Evolutionary conservation across 192 early-diverging fungal genomes (phyloP), one percentile per base, ranked within the genome.

Genomic region (Nowakowskiella sp.): DNA sequence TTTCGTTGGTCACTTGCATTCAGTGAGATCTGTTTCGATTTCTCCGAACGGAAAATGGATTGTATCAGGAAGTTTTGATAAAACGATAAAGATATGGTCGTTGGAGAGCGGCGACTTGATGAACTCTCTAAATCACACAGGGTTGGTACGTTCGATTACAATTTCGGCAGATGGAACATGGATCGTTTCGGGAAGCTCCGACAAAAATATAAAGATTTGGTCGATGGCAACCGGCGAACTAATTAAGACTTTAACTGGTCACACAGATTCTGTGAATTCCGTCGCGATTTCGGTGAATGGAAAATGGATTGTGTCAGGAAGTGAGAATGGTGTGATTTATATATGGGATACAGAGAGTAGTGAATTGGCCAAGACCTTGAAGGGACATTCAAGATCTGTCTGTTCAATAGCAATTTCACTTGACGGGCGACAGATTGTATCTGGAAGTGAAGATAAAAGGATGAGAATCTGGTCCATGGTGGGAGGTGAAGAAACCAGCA

Each of bases 241-340:
- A 34, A 10, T 22, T 10, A 6, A 29, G 4, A 26, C 24, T 8
- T 19, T 50, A 34, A 9, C n/a, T 34, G 24, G n/a, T 26, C 51
- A 57, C 16, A 13, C 4, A 55, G 10, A 19, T 53, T 52, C 4
- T 8, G 55, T 57, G 47, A 52, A 33, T 31, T 56, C 60, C 21
- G 43, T 56, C 2, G 50, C 58, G 0, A 29, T 87, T 58, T 82
- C 78, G 52, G 71, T 78, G 5, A 85, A 89, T 54, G 90, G 91
- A 13, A 66, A 71, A 31, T 81, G 71, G 26, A 83, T 94, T 31
- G 85, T 88, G 30, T 86, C 85, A 0, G 89, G 88, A 52, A n/a
- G n/a, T n/a, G n/a, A n/a, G n/a, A n/a, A n/a, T n/a, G n/a, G n/a
- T n/a, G n/a, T n/a, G n/a, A n/a, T n/a, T n/a, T n/a, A n/a, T n/a